Evolutionary conservation across 768 basidiomycete genomes (phyloP).

Genomic region (Neoboletus subvelutipes): DNA sequence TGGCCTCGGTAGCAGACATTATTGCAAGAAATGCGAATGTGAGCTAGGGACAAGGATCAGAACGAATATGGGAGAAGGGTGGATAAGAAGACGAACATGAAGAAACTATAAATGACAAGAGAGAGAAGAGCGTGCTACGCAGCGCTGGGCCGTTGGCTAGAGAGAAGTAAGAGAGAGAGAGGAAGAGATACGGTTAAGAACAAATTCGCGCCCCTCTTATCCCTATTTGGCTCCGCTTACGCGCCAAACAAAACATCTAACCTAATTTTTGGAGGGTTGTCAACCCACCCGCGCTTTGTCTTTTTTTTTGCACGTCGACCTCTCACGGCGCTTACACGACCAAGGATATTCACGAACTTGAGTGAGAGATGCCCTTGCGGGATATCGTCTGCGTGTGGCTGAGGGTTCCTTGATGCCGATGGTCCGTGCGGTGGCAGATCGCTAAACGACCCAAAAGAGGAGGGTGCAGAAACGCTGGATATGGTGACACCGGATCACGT

Average conservation of each 20-base stretch:
- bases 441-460: conserved; percentile 15
- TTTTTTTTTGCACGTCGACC: conserved; percentile 5
- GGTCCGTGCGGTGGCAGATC: conserved; percentile 35
- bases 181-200: conserved; percentile 41
- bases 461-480: background rate
- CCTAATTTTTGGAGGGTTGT: conserved; percentile 27
- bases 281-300: conserved; percentile 10
- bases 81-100: conserved; percentile 38
- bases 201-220: conserved; percentile 41
- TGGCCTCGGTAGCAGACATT: conserved; percentile 80
- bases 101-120: conserved; percentile 56
- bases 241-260: conserved; percentile 39
- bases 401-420: background rate
- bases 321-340: conserved; percentile 7
- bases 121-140: conserved; percentile 62
- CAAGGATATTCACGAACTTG: background rate
- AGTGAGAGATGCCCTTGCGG: background rate
- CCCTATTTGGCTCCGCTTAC: conserved; percentile 42
- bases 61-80: conserved; percentile 1
- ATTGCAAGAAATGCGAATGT: conserved; percentile 56
- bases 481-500: conserved; percentile 34
- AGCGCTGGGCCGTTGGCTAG: conserved; percentile 48
- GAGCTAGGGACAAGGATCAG: conserved; percentile 42
- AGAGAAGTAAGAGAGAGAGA: conserved; percentile 59
- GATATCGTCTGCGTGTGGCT: background rate